A percentile compares a stretch with the other conserved stretches of the same genome.
Conservation (phyloP, 2,329 filamentous ascomycete genomes). For the Pyrenochaeta sp. region DNA sequence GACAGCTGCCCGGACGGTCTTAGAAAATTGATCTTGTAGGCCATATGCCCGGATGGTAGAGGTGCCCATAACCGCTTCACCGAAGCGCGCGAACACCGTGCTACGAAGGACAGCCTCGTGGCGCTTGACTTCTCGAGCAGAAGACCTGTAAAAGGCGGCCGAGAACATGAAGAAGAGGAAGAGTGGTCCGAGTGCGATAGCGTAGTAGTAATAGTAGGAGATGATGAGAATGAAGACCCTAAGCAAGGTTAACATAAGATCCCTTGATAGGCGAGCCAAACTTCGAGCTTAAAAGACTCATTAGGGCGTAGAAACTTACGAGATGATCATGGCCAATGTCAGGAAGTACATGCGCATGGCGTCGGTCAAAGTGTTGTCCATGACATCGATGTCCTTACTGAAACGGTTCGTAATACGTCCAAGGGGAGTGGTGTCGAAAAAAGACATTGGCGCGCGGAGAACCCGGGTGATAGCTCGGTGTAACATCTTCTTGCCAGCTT, state of each 20-base stretch:
- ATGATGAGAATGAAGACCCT: conserved; percentile 89
- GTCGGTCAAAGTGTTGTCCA: conserved; percentile 92
- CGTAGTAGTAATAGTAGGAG: conserved; percentile 93
- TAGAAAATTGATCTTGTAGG: conserved; percentile 76
- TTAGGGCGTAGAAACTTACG: conserved; percentile 17
- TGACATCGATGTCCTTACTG: conserved; percentile 92
- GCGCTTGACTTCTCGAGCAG: conserved; percentile 92
- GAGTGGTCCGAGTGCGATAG: conserved; percentile 72
- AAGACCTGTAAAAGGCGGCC: conserved; percentile 86
- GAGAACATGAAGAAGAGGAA: conserved; percentile 82
- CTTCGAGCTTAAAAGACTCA: not conserved
- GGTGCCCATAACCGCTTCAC: conserved; percentile 84
- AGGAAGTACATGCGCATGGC: conserved; percentile 92
- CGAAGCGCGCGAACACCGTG: conserved; percentile 87
- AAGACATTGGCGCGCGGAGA: conserved; percentile 76
- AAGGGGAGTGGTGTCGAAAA: conserved; percentile 96
- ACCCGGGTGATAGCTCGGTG: conserved; percentile 80
- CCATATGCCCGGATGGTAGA: conserved; percentile 91
- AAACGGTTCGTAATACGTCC: conserved; percentile 97
- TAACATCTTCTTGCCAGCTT: conserved; percentile 82
- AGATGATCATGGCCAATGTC: conserved; percentile 81
- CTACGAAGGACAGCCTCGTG: conserved; percentile 91
- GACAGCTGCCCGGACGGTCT: conserved; percentile 74
- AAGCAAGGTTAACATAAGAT: conserved; percentile 13
- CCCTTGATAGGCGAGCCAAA: not conserved